Evolutionary conservation across 768 basidiomycete genomes (phyloP), one percentile per base, ranked within the genome.

Genomic region (Rhodocollybia butyracea): DNA sequence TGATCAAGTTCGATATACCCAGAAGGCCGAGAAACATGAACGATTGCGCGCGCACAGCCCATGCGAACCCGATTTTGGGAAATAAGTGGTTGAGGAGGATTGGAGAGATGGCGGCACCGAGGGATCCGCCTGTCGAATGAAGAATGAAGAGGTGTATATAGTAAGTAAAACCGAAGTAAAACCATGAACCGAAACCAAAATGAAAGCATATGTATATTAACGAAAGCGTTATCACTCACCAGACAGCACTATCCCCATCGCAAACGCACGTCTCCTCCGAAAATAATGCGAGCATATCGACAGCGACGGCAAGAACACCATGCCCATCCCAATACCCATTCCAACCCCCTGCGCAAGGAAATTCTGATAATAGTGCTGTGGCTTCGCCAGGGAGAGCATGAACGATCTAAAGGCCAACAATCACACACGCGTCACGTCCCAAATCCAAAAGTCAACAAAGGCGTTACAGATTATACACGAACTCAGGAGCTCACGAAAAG

Each of bases 241-340:
- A 22, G 68, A 66, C 0, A 71, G 65, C 29, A 70, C 69, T 47
- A 80, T 60, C 11, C 77, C 75, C 64, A 77, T 75, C 15, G 77
- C 74, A 3, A 74, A 51, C 5, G 74, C 62, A 34, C 77, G 66
- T 13, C 67, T 64, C 47, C 63, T 64, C n/a, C 62, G 50, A 46
- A 79, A 79, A 63, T 77, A 74, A 32, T 76, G 75, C 7, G 73
- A 70, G 17, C 73, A 52, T 42, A 77, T 68, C 1, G 72, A 70
- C 11, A 78, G 59, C 2, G 74, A 64, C 7, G 78, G 78, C 32
- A 70, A 60, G 57, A 69, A 74, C 36, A 70, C 56, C 54, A 69
- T 46, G 6, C 73, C 74, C 22, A 69, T 63, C 8, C 70, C 71
- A 19, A 78, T 62, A 27, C 76, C 69, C 19, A 67, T 57, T 3